These are phyloP conservation scores for Paxillus involutus DNA, from an alignment of 768 basidiomycete genomes.

Conservation along the genomic window DNA sequence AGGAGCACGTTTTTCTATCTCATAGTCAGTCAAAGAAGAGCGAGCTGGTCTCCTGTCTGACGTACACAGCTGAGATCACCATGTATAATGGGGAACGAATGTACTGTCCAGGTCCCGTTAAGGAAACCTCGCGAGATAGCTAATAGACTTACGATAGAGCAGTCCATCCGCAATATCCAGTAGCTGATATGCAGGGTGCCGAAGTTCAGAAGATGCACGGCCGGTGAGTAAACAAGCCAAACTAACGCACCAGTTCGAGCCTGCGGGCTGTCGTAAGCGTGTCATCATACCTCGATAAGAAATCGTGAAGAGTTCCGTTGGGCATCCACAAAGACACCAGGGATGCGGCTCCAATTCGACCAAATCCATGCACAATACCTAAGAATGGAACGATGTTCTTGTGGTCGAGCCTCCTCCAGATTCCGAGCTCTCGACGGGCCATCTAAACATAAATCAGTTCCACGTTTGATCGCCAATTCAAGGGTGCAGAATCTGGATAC, in stretches of 20 bases:
- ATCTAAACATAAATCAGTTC: constrained; percentile 5
- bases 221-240: constrained; percentile 10
- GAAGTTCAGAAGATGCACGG: constrained; percentile 19
- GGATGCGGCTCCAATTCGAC: constrained; percentile 17
- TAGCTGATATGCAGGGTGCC: constrained; percentile 10
- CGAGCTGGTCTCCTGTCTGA: not conserved
- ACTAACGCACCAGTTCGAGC: constrained; percentile 15
- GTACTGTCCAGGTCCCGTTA: constrained; percentile 5
- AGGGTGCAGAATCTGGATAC: too few species aligned
- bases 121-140: not conserved
- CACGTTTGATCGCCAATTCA: too few species aligned
- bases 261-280: not conserved
- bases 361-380: constrained; percentile 27
- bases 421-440: constrained; percentile 7
- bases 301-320: constrained; percentile 21
- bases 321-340: constrained; percentile 34
- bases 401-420: constrained; percentile 29
- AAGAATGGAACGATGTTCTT: constrained; percentile 27
- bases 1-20: constrained; percentile 19
- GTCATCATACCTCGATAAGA: constrained; percentile 8
- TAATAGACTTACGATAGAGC: constrained; percentile 8
- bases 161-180: constrained; percentile 14
- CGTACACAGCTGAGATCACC: constrained; percentile 17
- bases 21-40: not conserved
- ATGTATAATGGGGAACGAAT: constrained; percentile 13